Conservation (phyloP, 495 filamentous ascomycete genomes). For the Lasiosphaeria hispida region DNA sequence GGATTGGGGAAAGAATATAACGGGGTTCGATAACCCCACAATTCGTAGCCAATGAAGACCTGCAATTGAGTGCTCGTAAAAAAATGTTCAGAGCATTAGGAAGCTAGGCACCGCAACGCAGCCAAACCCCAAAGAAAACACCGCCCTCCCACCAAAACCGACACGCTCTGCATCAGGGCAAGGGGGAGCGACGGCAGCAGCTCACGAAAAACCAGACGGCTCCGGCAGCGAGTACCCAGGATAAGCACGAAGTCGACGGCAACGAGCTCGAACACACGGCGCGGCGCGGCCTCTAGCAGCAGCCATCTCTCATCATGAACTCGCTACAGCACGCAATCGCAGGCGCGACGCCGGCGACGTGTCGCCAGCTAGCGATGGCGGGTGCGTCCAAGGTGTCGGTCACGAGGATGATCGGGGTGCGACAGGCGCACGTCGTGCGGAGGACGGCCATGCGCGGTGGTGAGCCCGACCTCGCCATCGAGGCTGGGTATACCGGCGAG, state of each 20-base stretch:
- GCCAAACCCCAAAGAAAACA: not conserved
- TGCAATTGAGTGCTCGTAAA: constrained; percentile 22
- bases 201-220: no score
- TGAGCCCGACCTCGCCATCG: not conserved
- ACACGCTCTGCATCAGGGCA: no score
- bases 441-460: not conserved
- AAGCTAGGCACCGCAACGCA: not conserved
- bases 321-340: no score
- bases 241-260: no score
- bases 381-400: not conserved
- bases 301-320: no score
- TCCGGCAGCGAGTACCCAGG: no score
- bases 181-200: not conserved
- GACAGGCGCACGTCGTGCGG: not conserved
- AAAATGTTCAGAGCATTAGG: constrained; percentile 26
- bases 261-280: no score
- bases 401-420: not conserved
- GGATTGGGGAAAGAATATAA: not conserved
- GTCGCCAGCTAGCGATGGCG: not conserved
- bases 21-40: constrained; percentile 8
- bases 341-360: not conserved
- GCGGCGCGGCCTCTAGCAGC: no score
- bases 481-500: not conserved
- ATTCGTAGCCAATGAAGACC: constrained; percentile 13
- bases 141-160: not conserved